These are phyloP conservation scores for Kurtzmaniella natalensis DNA, from an alignment of 1,139 yeast genomes.

Conservation along the genomic window DNA sequence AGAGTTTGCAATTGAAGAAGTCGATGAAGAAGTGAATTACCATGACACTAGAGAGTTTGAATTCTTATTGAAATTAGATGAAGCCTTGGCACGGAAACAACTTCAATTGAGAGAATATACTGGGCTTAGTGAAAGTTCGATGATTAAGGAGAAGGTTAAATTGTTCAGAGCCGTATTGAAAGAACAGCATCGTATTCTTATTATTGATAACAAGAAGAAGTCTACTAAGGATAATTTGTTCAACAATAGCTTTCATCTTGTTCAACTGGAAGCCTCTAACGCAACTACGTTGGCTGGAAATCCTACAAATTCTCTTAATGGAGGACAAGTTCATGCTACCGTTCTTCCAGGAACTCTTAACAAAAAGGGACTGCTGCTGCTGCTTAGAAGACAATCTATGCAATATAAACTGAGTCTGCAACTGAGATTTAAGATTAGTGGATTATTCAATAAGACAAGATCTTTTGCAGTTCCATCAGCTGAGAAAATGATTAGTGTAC, in stretches of 20 bases:
- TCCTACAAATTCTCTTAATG: slow-evolving; percentile 1
- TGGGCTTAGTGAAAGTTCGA: slow-evolving; percentile 19
- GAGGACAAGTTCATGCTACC: slow-evolving; percentile 3
- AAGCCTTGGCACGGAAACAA: slow-evolving; percentile 26
- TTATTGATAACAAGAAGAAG: slow-evolving; percentile 34
- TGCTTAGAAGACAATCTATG: slow-evolving; percentile 38
- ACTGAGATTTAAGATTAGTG: slow-evolving; percentile 43
- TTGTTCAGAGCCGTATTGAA: slow-evolving; percentile 30
- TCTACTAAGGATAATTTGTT: slow-evolving; percentile 2
- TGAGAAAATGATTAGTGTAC: slow-evolving; percentile 49
- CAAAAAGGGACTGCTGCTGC: slow-evolving; percentile 31
- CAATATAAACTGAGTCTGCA: slow-evolving; percentile 36
- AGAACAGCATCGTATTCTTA: slow-evolving; percentile 33
- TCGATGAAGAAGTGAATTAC: slow-evolving; percentile 21
- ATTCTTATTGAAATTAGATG: slow-evolving; percentile 40
- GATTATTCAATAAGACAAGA: slow-evolving; percentile 37
- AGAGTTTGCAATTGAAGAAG: slow-evolving; percentile 39
- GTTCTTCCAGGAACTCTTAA: slow-evolving; percentile 14
- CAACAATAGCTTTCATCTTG: slow-evolving; percentile 2
- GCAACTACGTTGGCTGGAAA: slow-evolving; percentile 1
- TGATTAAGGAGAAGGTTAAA: slow-evolving; percentile 22
- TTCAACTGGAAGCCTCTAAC: neutral
- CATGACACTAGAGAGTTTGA: slow-evolving; percentile 44
- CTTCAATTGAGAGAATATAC: slow-evolving; percentile 23
- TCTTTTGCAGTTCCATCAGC: slow-evolving; percentile 28